Evolutionary conservation across 164 flowering plant genomes (phyloP).

Genomic region (Saururus chinensis): DNA sequence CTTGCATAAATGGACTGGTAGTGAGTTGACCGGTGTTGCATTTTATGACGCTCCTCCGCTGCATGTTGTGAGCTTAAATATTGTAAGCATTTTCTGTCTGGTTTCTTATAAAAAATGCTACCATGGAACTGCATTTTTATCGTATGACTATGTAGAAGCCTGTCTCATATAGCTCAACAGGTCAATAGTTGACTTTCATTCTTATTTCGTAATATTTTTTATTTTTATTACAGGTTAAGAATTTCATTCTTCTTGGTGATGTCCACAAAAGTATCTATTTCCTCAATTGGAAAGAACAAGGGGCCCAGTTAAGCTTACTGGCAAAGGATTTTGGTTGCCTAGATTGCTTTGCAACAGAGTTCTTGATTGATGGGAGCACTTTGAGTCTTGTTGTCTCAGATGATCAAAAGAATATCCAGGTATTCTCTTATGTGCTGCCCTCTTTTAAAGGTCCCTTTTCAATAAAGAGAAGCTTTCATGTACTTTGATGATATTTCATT

Average conservation of each 20-base stretch:
- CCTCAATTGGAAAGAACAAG: conserved; percentile 96
- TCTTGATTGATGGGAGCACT: conserved; percentile 90
- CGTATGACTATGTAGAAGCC: not conserved
- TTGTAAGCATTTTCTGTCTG: conserved; percentile 40
- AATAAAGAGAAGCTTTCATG: conserved; percentile 44
- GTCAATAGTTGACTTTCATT: not conserved
- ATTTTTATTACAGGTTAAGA: conserved; percentile 62
- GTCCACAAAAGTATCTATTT: conserved; percentile 94
- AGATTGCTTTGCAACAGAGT: conserved; percentile 90
- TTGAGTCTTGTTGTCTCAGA: conserved; percentile 87
- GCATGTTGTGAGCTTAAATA: conserved; percentile 92
- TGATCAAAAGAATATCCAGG: conserved; percentile 95
- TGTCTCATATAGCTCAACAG: not conserved
- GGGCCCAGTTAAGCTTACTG: conserved; percentile 74
- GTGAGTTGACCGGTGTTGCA: conserved; percentile 86
- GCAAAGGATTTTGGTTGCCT: conserved; percentile 95
- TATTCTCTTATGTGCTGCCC: conserved; percentile 3
- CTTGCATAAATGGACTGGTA: conserved; percentile 90
- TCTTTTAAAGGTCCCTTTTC: conserved; percentile 52
- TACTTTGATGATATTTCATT: too few relatives aligned
- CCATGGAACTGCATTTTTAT: not conserved
- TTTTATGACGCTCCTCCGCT: conserved; percentile 93
- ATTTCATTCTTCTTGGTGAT: conserved; percentile 89
- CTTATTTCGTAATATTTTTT: not conserved
- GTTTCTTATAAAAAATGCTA: not conserved